Evolutionary conservation across 2,329 filamentous ascomycete species (phyloP), one percentile per base, ranked within the genome.

Genomic region (Talaromyces funiculosus): DNA sequence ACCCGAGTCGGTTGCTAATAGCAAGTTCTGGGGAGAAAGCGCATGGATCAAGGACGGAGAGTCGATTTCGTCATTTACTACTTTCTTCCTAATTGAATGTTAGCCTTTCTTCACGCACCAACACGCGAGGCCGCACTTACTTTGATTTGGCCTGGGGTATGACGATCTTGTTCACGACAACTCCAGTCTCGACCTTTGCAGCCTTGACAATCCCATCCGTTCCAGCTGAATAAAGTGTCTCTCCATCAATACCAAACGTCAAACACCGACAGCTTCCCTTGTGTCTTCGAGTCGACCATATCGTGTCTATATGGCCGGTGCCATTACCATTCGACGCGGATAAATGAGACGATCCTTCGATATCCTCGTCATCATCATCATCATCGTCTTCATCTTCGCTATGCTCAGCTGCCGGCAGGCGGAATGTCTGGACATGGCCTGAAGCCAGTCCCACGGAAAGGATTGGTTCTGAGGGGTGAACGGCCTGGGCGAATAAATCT

Each of bases 241-340:
- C 79, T 16, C 93, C 94, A 72, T 97, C 92, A 61, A 85, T 75
- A 65, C 86, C 88, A 76, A 92, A 97, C 4, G 83, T 86, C 59
- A 97, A 78, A 62, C 86, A 87, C 57, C 94, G 84, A 72, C 93
- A 97, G 81, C 92, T 97, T 12, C 92, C 93, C 80, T 96, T 96
- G 78, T 99, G 94, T 63, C 94, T 84, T 66, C 87, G 83, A 4
- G 94, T 97, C 68, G 85, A 84, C 94, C 94, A 99, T 62, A 87
- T 79, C 0, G 88, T 90, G 67, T 92, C 89, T 64, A 97, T 89
- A 60, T 87, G 85, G 45, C 87, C 89, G 64, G 84, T 88, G 10
- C 90, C 91, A 42, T 53, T 43, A 6, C 51, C 49, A 29, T 43
- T 58, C 67, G 80, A 79, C 24, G 79, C 79, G 2, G 75, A 71